Conservation (phyloP, 75 land plant genomes). For the Sequoiadendron giganteum region DNA sequence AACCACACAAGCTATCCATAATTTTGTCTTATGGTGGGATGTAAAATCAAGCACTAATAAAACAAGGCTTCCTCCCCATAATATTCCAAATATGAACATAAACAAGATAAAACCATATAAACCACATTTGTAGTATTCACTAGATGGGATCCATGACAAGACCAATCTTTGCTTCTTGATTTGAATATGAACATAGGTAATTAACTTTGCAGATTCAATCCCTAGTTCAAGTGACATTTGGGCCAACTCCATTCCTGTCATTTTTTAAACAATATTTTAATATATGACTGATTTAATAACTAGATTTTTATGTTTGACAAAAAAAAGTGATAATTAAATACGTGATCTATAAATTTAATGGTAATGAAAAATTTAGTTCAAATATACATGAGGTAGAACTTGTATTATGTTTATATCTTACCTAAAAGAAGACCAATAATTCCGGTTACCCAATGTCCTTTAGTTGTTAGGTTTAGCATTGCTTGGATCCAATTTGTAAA, state of each 20-base stretch:
- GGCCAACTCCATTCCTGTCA: background rate
- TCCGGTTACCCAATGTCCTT: too few species aligned
- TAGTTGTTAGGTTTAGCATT: too few species aligned
- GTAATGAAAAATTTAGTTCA: slow-evolving; percentile 11
- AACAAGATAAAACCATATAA: slow-evolving; percentile 27
- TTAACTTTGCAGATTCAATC: slow-evolving; percentile 26
- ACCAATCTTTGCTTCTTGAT: background rate
- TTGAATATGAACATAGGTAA: slow-evolving; percentile 1
- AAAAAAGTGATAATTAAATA: too few species aligned
- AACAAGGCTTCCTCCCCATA: too few species aligned
- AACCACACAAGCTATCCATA: slow-evolving; percentile 25
- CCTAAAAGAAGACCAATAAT: too few species aligned
- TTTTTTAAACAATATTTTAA: background rate
- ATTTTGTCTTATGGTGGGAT: too few species aligned
- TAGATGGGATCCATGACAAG: background rate
- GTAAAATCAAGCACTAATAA: too few species aligned
- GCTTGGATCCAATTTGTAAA: too few species aligned
- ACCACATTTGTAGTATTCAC: slow-evolving; percentile 19
- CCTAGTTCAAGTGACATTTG: slow-evolving; percentile 29
- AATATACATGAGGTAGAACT: slow-evolving; percentile 78
- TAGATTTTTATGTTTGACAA: too few species aligned
- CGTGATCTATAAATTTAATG: background rate
- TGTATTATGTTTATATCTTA: slow-evolving; percentile 69
- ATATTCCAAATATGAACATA: slow-evolving; percentile 12
- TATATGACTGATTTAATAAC: too few species aligned